phyloP scores from a whole-genome alignment of 2,329 filamentous ascomycete species.

The Diaporthe ilicicola region DNA sequence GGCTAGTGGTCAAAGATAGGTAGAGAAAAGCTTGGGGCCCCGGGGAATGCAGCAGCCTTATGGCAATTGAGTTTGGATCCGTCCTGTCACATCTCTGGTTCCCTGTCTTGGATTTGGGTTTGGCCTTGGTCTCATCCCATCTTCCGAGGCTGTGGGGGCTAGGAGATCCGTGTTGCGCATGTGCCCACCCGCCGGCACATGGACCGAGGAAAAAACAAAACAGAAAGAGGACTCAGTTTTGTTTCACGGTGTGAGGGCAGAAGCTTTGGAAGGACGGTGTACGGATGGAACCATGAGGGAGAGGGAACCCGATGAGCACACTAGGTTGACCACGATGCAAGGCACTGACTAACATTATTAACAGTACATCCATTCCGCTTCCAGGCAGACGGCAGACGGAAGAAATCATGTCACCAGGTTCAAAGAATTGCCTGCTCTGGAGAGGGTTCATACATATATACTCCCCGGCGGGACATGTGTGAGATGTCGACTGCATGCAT shows the following conservation, averaged over 20 bases:
- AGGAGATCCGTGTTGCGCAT: not conserved
- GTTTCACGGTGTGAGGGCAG: not conserved
- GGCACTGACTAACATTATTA: no score
- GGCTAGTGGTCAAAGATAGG: not conserved
- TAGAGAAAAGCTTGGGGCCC: not conserved
- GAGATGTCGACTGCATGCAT: constrained; percentile 1
- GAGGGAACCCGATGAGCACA: no score
- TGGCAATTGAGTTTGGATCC: constrained; percentile 16
- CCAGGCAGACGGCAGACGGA: no score
- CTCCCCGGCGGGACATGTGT: no score
- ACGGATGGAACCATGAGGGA: no score
- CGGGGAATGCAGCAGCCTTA: not conserved
- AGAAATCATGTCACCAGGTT: no score
- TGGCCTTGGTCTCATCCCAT: constrained; percentile 22
- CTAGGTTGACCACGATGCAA: no score
- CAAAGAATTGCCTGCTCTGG: not conserved
- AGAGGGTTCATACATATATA: not conserved
- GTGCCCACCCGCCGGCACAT: not conserved
- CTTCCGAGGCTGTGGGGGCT: not conserved
- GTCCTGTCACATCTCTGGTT: not conserved
- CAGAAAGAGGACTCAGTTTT: not conserved
- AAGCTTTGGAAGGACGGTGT: not conserved
- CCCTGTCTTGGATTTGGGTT: constrained; percentile 9
- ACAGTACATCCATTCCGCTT: no score
- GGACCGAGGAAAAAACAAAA: not conserved